phyloP scores from a whole-genome alignment of 1,284 basidiomycete species.

The Cryptococcus amylolentus region DNA sequence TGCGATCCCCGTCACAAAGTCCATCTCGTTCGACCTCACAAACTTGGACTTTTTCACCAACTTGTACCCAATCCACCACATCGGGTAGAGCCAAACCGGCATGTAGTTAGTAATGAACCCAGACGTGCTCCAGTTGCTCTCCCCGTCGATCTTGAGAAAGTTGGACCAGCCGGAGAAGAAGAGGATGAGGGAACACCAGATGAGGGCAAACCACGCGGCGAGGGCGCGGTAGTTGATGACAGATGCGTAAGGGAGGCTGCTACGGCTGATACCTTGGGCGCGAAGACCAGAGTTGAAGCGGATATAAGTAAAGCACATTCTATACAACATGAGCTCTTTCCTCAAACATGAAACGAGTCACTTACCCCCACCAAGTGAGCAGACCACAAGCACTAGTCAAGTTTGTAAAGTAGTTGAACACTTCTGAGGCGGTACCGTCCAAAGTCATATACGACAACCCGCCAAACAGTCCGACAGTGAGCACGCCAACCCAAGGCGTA shows the following conservation, averaged over 20 bases:
- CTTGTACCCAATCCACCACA: constrained; percentile 60
- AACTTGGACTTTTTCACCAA: constrained; percentile 28
- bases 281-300: constrained; percentile 73
- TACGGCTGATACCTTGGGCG: constrained; percentile 61
- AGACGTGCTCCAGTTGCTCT: constrained; percentile 17
- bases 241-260: constrained; percentile 60
- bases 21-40: constrained; percentile 26
- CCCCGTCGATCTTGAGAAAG: constrained; percentile 55
- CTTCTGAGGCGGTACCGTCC: constrained; percentile 58
- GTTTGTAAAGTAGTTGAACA: constrained; percentile 74
- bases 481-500: constrained; percentile 68
- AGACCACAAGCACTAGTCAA: constrained; percentile 59
- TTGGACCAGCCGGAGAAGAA: constrained; percentile 53
- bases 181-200: constrained; percentile 36
- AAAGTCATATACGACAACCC: constrained; percentile 76
- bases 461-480: constrained; percentile 64
- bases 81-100: constrained; percentile 70
- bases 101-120: constrained; percentile 49
- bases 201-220: constrained; percentile 42
- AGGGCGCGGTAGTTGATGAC: constrained; percentile 31
- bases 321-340: not conserved
- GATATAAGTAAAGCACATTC: constrained; percentile 70
- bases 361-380: constrained; percentile 64
- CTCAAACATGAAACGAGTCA: not conserved
- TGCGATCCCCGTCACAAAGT: constrained; percentile 34